Percentiles rank a stretch among this genome's conserved stretches.
Conservation (phyloP, 331 rosid genomes). For the Phaseolus coccineus region DNA sequence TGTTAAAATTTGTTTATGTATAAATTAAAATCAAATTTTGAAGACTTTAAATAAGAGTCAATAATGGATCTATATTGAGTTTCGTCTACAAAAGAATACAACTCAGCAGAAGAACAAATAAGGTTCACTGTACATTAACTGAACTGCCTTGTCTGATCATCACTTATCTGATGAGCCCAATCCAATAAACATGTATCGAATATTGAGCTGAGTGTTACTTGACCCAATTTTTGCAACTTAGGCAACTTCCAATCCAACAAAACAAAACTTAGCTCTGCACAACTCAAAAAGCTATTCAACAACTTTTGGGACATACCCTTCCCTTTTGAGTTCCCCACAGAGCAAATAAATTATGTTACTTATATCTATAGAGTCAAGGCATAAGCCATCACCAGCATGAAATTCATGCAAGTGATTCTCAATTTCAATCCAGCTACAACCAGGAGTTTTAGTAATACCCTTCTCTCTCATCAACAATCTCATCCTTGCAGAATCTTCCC, state of each 20-base stretch:
- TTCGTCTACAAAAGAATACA: constrained; percentile 22
- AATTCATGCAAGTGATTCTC: constrained; percentile 75
- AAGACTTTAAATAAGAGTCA: neutral
- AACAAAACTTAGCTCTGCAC: constrained; percentile 35
- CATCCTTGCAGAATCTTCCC: constrained; percentile 94
- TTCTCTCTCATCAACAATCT: constrained; percentile 81
- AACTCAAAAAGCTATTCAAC: constrained; percentile 46
- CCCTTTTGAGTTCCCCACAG: constrained; percentile 68
- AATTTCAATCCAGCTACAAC: constrained; percentile 92
- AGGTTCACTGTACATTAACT: neutral
- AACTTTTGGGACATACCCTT: constrained; percentile 75
- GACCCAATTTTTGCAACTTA: constrained; percentile 5
- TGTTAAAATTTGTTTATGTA: neutral
- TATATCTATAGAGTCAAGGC: constrained; percentile 48
- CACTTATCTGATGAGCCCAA: constrained; percentile 26
- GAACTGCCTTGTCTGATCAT: constrained; percentile 19
- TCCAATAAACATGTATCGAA: constrained; percentile 7
- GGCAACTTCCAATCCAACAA: constrained; percentile 8
- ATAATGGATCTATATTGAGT: constrained; percentile 14
- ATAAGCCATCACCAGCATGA: constrained; percentile 74
- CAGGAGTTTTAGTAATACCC: constrained; percentile 91
- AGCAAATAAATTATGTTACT: constrained; percentile 57
- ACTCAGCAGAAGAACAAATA: constrained; percentile 4
- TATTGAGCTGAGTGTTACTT: constrained; percentile 27
- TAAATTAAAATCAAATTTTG: too few species aligned